Evolutionary conservation across 2,329 filamentous ascomycete genomes (phyloP).

Genomic region (Fusarium mexicanum): DNA sequence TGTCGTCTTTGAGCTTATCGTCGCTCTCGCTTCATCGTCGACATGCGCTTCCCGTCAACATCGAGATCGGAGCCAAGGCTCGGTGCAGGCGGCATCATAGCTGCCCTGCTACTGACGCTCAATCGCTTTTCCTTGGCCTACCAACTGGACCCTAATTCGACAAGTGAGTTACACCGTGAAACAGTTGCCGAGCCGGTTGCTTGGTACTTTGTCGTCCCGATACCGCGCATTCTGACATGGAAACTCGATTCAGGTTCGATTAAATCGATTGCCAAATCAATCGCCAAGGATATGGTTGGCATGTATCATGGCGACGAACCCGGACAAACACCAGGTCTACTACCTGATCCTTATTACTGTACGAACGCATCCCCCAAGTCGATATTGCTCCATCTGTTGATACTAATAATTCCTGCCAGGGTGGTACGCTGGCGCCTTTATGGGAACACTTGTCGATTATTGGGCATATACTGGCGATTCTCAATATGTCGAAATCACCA

Average conservation of each 20-base stretch:
- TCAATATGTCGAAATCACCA: constrained; percentile 74
- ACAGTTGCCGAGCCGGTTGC: background rate
- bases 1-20: constrained; percentile 33
- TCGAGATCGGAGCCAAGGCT: constrained; percentile 14
- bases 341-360: constrained; percentile 66
- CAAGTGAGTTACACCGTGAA: constrained; percentile 41
- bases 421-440: constrained; percentile 81
- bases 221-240: background rate
- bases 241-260: constrained; percentile 56
- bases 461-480: constrained; percentile 84
- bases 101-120: constrained; percentile 40
- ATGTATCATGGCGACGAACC: constrained; percentile 59
- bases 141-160: constrained; percentile 50
- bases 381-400: background rate
- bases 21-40: constrained; percentile 18
- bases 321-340: constrained; percentile 60
- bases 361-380: constrained; percentile 37
- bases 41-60: constrained; percentile 35
- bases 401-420: constrained; percentile 48
- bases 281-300: constrained; percentile 60
- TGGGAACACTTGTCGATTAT: constrained; percentile 79
- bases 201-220: background rate
- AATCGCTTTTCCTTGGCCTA: constrained; percentile 46
- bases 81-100: constrained; percentile 33
- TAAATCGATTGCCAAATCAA: constrained; percentile 58